Base-by-base conservation (phyloP, 164 flowering plant species). In the Nymphaea thermarum region DNA sequence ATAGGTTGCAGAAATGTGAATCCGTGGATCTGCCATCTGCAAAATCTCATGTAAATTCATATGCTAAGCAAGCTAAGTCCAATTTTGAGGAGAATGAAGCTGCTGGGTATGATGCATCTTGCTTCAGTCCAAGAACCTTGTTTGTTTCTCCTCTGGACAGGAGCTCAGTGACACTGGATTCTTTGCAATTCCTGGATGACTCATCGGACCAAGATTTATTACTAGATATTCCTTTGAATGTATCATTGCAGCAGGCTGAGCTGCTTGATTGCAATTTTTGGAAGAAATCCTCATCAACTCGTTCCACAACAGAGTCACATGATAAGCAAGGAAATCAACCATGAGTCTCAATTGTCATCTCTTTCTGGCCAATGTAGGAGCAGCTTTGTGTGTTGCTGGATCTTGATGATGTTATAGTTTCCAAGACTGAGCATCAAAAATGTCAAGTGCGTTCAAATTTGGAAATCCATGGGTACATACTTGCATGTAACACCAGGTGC, bases 201-300 rank as follows among this genome's bases (percentile, higher is more conserved):
- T 81, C 71, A 71, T 80, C 81, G 25, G 94, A 87, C 67, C 93
- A 89, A 76, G 97, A 89, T 80, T 72, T 94, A 73, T 91, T 91
- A 68, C 78, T 91, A 62, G 91, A 89, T 64, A 79, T 94, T 59
- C 97, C 93, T 60, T 84, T 88, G 65, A 83, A 84, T 65, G 71
- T 86, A 59, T 84, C 86, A 43, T 89, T 94, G 66, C 86, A 97
- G 4, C 83, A 91, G 74, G 97, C 98, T 65, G 97, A 94, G 77
- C 96, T 91, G 59, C 85, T 93, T 51, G 65, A 62, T 41, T 66
- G 65, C 73, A 59, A 66, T 66, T 17, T 47, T 42, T 71, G 65
- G 69, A 71, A 57, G 51, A 53, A 62, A 5, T 44, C 10, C 18
- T 47, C 60, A 7, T 36, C 63, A 43, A 57, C 25, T 15, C 1